Percentiles rank a stretch among this genome's conserved stretches.
Evolutionary conservation across 805 yeast species (phyloP).

Genomic region (Sugiyamaella lignohabitans): DNA sequence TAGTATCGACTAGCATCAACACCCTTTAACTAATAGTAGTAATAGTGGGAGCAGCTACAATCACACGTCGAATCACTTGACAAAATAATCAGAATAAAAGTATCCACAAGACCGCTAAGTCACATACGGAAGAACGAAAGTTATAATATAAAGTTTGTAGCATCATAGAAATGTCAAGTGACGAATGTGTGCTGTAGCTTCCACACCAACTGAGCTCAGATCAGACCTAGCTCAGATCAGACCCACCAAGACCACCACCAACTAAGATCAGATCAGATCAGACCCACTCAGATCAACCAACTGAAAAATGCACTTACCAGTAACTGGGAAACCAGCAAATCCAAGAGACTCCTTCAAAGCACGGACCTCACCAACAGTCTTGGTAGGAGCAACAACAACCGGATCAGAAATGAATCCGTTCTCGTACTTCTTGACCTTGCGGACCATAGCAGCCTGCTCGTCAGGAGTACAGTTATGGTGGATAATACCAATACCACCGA

Average conservation of each 20-base stretch:
- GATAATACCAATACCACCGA: slow-evolving; percentile 98
- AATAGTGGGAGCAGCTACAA: slow-evolving; percentile 18
- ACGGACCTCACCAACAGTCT: slow-evolving; percentile 77
- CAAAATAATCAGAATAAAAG: slow-evolving; percentile 20
- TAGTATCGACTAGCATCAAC: no score
- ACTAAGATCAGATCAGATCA: no score
- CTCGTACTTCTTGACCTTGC: slow-evolving; percentile 92
- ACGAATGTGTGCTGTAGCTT: slow-evolving; percentile 30
- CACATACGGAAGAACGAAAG: slow-evolving; percentile 99
- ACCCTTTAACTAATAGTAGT: neutral
- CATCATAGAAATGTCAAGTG: slow-evolving; percentile 4
- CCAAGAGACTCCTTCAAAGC: slow-evolving; percentile 66
- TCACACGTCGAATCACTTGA: slow-evolving; percentile 6
- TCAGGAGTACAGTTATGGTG: slow-evolving; percentile 97
- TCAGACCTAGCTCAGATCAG: no score
- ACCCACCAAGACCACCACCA: no score
- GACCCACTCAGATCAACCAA: no score
- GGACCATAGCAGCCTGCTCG: slow-evolving; percentile 98
- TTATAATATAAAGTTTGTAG: slow-evolving; percentile 45
- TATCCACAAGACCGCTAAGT: slow-evolving; percentile 97
- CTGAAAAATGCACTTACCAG: slow-evolving; percentile 68
- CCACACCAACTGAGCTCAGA: slow-evolving; percentile 5
- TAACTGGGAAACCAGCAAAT: slow-evolving; percentile 97
- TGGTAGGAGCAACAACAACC: slow-evolving; percentile 68
- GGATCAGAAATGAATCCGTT: slow-evolving; percentile 97